These are phyloP conservation scores for Senecio squalidus DNA, from an alignment of 140 eudicot species.

Conservation along the genomic window DNA sequence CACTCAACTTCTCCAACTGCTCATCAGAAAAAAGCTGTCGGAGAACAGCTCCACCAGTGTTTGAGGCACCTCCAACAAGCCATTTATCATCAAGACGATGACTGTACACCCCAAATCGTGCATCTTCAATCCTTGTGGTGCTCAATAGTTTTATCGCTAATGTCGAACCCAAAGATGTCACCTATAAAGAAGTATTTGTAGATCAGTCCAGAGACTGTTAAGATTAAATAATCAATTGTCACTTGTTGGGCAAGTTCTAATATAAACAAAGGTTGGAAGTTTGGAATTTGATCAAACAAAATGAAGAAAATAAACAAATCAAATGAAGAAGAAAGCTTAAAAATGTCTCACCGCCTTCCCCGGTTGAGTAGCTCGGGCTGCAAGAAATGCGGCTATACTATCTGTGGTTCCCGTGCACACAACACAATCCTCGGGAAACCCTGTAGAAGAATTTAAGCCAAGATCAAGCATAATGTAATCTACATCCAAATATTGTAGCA, in stretches of 20 bases:
- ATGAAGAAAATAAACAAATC: not conserved
- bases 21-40: slow-evolving; percentile 73
- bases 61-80: slow-evolving; percentile 99
- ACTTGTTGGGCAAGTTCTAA: not conserved
- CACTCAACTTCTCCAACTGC: slow-evolving; percentile 57
- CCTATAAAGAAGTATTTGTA: slow-evolving; percentile 34
- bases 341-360: slow-evolving; percentile 77
- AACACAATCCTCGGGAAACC: slow-evolving; percentile 67
- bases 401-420: slow-evolving; percentile 94
- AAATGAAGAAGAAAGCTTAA: not conserved
- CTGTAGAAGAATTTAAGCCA: slow-evolving; percentile 29
- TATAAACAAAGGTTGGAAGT: not conserved
- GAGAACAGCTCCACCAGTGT: slow-evolving; percentile 96
- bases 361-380: slow-evolving; percentile 87
- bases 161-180: slow-evolving; percentile 96
- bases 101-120: slow-evolving; percentile 90
- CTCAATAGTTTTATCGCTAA: slow-evolving; percentile 90
- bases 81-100: slow-evolving; percentile 98
- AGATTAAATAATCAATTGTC: not conserved
- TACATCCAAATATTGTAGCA: not conserved
- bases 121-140: slow-evolving; percentile 85
- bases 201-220: not conserved
- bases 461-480: not conserved
- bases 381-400: slow-evolving; percentile 97
- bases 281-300: not conserved